These are phyloP conservation scores for Metschnikowia henanensis DNA, from an alignment of 805 yeast genomes.

Conservation along the genomic window DNA sequence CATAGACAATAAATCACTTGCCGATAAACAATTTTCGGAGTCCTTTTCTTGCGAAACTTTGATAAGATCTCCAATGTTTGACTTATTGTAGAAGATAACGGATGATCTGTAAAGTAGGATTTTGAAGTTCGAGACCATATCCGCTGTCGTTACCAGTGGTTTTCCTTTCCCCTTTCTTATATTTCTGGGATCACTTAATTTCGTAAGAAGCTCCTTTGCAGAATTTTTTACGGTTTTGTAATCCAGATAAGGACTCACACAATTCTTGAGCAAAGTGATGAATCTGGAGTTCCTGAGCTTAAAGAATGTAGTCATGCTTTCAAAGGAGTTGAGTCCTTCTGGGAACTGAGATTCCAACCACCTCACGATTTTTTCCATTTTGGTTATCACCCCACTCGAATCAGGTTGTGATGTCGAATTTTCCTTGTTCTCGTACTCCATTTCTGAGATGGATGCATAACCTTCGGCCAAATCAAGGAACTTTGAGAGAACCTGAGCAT, in stretches of 20 bases:
- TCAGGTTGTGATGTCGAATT: conserved; percentile 12
- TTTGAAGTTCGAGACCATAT: conserved; percentile 53
- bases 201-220: conserved; percentile 58
- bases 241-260: conserved; percentile 57
- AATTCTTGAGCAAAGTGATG: conserved; percentile 53
- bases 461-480: conserved; percentile 51
- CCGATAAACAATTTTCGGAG: conserved; percentile 28
- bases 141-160: conserved; percentile 40
- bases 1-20: conserved; percentile 57
- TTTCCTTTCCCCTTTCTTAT: conserved; percentile 35
- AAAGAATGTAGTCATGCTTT: conserved; percentile 52
- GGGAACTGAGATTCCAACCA: conserved; percentile 67
- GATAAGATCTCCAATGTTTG: conserved; percentile 59
- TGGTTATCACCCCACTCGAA: conserved; percentile 20
- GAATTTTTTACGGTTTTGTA: conserved; percentile 60
- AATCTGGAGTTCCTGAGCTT: conserved; percentile 58
- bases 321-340: conserved; percentile 45
- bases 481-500: conserved; percentile 50
- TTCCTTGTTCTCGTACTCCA: conserved; percentile 26
- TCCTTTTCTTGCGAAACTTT: conserved; percentile 39
- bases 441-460: conserved; percentile 16
- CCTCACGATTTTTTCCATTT: conserved; percentile 52
- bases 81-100: conserved; percentile 59
- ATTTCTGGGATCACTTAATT: conserved; percentile 53
- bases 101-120: conserved; percentile 63